Base-by-base conservation (phyloP, 139 green algal species). In the Volvox africanus region DNA sequence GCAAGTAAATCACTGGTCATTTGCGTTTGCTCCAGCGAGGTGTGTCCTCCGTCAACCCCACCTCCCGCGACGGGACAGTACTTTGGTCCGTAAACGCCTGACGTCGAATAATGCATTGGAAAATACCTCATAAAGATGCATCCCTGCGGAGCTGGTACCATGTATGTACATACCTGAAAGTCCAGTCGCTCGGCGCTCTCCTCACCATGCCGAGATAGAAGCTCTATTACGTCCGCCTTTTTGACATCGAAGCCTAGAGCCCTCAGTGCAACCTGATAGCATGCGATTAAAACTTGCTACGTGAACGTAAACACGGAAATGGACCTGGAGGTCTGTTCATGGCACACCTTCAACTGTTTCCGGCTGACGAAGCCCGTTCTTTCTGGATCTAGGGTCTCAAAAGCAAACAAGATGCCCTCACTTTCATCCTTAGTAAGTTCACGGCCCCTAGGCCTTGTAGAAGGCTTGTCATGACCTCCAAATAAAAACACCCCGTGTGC, bases 191-290 rank as follows among this genome's bases (percentile, higher is more conserved):
- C 89, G 0, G 61, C 33, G 30, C 90, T 61, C 26, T 95, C 91
- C 17, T 94, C 93, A 12, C 90, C 92, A 55, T 93, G 90, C 44
- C 82, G 83, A 2, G 68, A 55, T 22, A 96, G 90, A 61, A 94
- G 67, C 24, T 91, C 82, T 5, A 35, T 3, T 11, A 96, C 94
- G 33, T 96, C 94, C 19, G 91, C 80, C n/a, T 95, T 96, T 61
- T 94, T 93, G 0, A 93, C 91, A n/a, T 80, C 86, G 50, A 96
- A 96, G 24, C 94, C 94, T 32, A 96, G 80, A 1, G 94, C 94
- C n/a, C 91, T 77, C 14, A 96, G 68, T 0, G 94, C 92, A 44
- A 94, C 92, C 92, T 94, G 44, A 22, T 24, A 13, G 37, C 37
- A 19, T 35, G 22, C 35, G 61, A 55, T 55, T 55, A 32, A 82